phyloP scores from a whole-genome alignment of 805 yeast genomes.

The Saccharomycopsis oosterbeekiorum region DNA sequence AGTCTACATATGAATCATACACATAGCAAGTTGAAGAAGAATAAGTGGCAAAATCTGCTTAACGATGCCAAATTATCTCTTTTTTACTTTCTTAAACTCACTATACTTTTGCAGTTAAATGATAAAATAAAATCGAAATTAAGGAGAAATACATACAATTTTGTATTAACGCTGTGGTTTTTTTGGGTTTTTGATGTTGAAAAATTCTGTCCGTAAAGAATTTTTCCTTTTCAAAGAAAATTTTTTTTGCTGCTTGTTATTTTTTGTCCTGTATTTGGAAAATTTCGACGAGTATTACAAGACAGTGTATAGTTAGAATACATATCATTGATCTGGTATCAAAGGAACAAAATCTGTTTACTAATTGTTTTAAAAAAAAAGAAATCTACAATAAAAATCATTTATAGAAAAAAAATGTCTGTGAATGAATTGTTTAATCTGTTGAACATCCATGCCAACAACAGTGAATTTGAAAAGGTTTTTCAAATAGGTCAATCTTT shows the following conservation, averaged over 20 bases:
- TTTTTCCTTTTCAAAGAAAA: neutral
- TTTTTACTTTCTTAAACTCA: too few relatives aligned
- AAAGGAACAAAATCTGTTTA: too few relatives aligned
- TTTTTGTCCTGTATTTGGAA: neutral
- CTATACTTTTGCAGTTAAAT: too few relatives aligned
- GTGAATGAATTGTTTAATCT: slow-evolving; percentile 10
- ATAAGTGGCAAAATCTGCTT: too few relatives aligned
- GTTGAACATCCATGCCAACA: slow-evolving; percentile 8
- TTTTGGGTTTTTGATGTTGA: slow-evolving; percentile 1
- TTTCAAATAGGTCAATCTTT: neutral
- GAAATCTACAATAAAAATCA: neutral
- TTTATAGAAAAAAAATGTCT: slow-evolving; percentile 5
- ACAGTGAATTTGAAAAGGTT: slow-evolving; percentile 9
- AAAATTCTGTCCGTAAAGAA: neutral
- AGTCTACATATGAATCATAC: too few relatives aligned
- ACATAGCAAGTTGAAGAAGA: too few relatives aligned
- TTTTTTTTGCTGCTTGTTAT: too few relatives aligned
- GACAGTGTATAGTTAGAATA: too few relatives aligned
- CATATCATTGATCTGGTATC: too few relatives aligned
- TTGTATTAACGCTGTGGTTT: neutral
- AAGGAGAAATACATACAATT: neutral
- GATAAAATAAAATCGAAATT: too few relatives aligned
- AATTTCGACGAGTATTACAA: neutral
- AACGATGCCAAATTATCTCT: too few relatives aligned
- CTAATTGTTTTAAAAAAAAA: neutral